Evolutionary conservation across 2,329 filamentous ascomycete genomes (phyloP), one percentile per base, ranked within the genome.

Genomic region (Phialophora tarda): DNA sequence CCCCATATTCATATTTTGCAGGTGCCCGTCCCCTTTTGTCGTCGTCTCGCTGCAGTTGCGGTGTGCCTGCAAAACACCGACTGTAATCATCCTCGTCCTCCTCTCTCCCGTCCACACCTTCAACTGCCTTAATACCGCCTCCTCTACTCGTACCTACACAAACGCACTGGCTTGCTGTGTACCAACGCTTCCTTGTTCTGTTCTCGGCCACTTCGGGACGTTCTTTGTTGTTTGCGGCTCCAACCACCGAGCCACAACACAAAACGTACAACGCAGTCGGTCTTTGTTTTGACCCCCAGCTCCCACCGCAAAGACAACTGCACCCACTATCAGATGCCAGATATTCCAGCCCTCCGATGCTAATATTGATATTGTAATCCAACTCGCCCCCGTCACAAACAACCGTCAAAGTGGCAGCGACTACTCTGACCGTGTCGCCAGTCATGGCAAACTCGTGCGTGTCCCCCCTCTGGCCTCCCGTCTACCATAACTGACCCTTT

Each of bases 401-500:
- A n/a, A 17, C 62, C 59, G 66, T 66, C 68, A 69, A 69, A 66
- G 69, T 71, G 70, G 70, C 69, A 68, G 50, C 69, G 59, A 61
- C 68, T 61, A 68, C 65, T 34, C 24, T 67, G 34, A 66, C 64
- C 30, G 60, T 61, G 23, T 55, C 67, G 70, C 70, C 70, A 60
- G 60, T 64, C 65, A 72, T 72, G 70, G 70, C 70, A 62, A 72
- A 72, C 55, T 64, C 69, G 70, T 72, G 55, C 54, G 70, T 65
- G 14, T 14, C 23, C 38, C 50, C 62, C 48, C 34, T 17, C 14
- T 26, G n/a, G 17, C 23, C 8, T 53, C 38, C 2, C 48, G 48
- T 24, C 63, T 58, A 17, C 48, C 48, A 47, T 3, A n/a, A 60
- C 61, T 67, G 65, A 69, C 69, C 56, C 30, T 30, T 38, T 38